Percentiles rank a stretch among this genome's conserved stretches.
These are phyloP conservation scores for Fusarium sambucinum DNA, from an alignment of 2,329 filamentous ascomycete genomes.

Conservation along the genomic window DNA sequence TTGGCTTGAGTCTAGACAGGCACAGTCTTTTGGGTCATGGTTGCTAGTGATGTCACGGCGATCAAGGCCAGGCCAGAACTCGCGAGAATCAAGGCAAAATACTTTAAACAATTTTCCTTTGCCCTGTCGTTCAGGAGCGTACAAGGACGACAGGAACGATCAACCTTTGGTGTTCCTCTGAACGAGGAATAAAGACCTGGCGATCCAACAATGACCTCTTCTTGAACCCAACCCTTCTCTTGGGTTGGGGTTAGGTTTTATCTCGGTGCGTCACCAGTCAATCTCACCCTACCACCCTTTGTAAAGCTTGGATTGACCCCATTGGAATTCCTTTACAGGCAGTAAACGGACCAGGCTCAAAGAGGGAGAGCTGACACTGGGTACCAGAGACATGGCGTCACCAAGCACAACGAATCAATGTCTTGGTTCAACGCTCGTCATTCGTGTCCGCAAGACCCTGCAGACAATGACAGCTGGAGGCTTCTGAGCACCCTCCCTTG, in stretches of 20 bases:
- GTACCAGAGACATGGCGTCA: constrained; percentile 36
- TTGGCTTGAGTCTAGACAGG: constrained; percentile 13
- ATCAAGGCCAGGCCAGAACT: constrained; percentile 52
- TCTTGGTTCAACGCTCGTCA: constrained; percentile 26
- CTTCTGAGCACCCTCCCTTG: constrained; percentile 27
- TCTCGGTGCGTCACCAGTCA: constrained; percentile 36
- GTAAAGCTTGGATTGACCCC: constrained; percentile 16
- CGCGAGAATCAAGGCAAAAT: constrained; percentile 23
- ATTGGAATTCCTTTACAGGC: constrained; percentile 30
- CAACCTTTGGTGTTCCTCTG: background rate
- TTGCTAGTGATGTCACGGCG: constrained; percentile 56
- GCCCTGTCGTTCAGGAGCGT: background rate
- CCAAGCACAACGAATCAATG: constrained; percentile 29
- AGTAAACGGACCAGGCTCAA: constrained; percentile 26
- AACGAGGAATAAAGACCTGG: constrained; percentile 27
- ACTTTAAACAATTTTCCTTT: background rate
- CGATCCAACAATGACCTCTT: constrained; percentile 23
- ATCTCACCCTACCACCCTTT: constrained; percentile 37
- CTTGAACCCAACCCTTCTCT: constrained; percentile 8
- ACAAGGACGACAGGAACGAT: constrained; percentile 8
- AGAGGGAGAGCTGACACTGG: constrained; percentile 30
- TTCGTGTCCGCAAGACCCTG: constrained; percentile 35
- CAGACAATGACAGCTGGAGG: constrained; percentile 31
- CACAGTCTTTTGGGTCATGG: background rate
- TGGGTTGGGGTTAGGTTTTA: constrained; percentile 19